Conservation (phyloP, 1,139 yeast genomes). For the Scheffersomyces insectosa region DNA sequence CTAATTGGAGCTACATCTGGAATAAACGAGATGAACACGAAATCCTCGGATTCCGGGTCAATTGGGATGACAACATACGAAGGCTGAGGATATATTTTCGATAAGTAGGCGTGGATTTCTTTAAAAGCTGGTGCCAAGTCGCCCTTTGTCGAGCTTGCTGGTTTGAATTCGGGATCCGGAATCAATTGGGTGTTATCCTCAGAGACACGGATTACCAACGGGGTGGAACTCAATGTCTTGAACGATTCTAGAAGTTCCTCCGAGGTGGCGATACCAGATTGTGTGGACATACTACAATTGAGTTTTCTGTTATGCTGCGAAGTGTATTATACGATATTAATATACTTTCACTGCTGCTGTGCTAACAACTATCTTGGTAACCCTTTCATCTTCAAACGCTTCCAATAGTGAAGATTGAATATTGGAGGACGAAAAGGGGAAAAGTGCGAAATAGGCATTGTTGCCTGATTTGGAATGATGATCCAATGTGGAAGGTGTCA, state of each 20-base stretch:
- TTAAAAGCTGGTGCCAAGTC: slow-evolving; percentile 38
- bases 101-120: slow-evolving; percentile 32
- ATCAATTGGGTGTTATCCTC: slow-evolving; percentile 49
- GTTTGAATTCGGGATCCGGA: slow-evolving; percentile 21
- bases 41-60: slow-evolving; percentile 26
- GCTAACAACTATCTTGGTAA: no score
- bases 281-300: slow-evolving; percentile 55
- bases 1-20: slow-evolving; percentile 86
- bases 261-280: slow-evolving; percentile 66
- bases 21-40: slow-evolving; percentile 74
- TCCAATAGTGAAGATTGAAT: neutral
- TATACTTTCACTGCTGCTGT: no score
- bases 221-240: slow-evolving; percentile 22
- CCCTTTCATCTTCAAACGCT: no score
- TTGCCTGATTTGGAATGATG: no score
- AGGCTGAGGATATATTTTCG: slow-evolving; percentile 50
- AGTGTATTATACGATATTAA: no score
- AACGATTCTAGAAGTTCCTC: slow-evolving; percentile 38
- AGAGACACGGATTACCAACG: slow-evolving; percentile 43
- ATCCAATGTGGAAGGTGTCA: no score
- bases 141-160: slow-evolving; percentile 15
- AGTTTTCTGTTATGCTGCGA: neutral
- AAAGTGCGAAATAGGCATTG: no score
- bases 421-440: no score
- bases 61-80: slow-evolving; percentile 57